These are phyloP conservation scores for Arthrobotrys pseudoclavata DNA, from an alignment of 2,329 filamentous ascomycete species.

Conservation along the genomic window DNA sequence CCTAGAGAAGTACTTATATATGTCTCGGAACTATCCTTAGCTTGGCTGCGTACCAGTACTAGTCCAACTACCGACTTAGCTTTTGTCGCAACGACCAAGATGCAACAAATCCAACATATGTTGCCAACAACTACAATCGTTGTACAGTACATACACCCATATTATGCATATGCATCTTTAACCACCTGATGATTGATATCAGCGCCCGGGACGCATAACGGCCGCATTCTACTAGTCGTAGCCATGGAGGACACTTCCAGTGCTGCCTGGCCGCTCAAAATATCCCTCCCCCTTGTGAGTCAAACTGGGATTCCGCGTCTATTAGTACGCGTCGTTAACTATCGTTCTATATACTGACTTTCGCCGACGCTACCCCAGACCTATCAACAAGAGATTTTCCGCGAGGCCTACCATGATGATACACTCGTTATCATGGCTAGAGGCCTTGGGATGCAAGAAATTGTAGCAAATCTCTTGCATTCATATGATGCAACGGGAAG, in stretches of 20 bases:
- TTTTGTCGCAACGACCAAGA: constrained; percentile 8
- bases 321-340: not conserved
- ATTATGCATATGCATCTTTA: no score
- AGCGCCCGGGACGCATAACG: not conserved
- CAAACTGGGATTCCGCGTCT: not conserved
- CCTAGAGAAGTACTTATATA: not conserved
- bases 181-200: no score
- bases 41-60: no score
- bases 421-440: constrained; percentile 91
- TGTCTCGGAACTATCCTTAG: no score
- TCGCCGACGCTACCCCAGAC: constrained; percentile 68
- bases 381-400: constrained; percentile 96
- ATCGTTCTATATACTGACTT: constrained; percentile 18
- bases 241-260: not conserved
- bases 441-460: constrained; percentile 88
- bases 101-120: constrained; percentile 6
- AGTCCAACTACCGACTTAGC: not conserved
- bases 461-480: constrained; percentile 95
- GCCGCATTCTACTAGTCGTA: not conserved
- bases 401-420: constrained; percentile 89
- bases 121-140: no score
- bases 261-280: constrained; percentile 75
- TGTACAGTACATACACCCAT: no score
- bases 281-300: constrained; percentile 80
- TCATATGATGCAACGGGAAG: constrained; percentile 96